Evolutionary conservation across 106 monocot species (phyloP).

Genomic region (Ottelia alismoides): DNA sequence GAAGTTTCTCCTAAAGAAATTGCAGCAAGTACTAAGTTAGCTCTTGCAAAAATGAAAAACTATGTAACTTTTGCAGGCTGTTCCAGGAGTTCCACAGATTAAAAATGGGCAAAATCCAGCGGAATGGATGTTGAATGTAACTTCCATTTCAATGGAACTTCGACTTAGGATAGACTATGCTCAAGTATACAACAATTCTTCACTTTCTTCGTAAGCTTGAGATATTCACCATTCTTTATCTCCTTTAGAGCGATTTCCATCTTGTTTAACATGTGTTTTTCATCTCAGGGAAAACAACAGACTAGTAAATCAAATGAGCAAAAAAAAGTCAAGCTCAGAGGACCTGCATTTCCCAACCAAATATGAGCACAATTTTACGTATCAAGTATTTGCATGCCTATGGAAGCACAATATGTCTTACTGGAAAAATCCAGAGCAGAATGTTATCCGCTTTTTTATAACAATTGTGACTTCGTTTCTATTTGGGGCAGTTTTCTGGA

Average conservation of each 20-base stretch:
- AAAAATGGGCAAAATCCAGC: constrained; percentile 44
- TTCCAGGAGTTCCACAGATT: constrained; percentile 31
- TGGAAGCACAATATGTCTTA: constrained; percentile 8
- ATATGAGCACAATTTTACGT: not conserved
- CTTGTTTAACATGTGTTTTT: not conserved
- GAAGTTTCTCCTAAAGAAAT: no score
- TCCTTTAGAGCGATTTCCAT: not conserved
- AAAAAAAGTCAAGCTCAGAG: not conserved
- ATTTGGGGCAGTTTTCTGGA: constrained; percentile 6
- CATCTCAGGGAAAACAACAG: constrained; percentile 1
- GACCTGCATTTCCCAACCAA: constrained; percentile 4
- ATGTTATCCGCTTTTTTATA: constrained; percentile 3
- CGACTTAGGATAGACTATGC: constrained; percentile 41
- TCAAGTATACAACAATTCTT: constrained; percentile 3
- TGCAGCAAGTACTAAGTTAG: not conserved
- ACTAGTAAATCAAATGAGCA: constrained; percentile 3
- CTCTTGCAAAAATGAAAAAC: not conserved
- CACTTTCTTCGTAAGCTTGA: not conserved
- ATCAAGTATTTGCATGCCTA: constrained; percentile 2
- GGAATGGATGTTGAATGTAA: constrained; percentile 65
- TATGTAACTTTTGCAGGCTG: constrained; percentile 11
- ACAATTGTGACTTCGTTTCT: not conserved
- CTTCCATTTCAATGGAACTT: constrained; percentile 31
- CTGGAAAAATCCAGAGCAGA: constrained; percentile 4
- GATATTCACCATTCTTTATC: not conserved